Evolutionary conservation across 2,329 filamentous ascomycete genomes (phyloP).

Genomic region (Didymella segeticola): DNA sequence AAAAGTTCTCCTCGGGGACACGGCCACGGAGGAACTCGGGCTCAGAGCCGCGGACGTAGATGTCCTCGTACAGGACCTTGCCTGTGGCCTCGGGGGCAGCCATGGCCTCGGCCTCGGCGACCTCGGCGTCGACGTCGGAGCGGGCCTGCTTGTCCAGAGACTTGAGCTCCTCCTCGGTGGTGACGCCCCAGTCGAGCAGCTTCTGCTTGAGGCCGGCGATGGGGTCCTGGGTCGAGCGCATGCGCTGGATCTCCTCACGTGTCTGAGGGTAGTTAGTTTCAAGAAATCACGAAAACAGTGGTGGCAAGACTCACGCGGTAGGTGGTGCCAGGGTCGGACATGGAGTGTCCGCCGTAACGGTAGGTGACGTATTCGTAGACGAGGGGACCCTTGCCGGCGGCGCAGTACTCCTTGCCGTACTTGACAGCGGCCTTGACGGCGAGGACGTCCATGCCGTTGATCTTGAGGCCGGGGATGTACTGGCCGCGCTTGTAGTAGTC

Average conservation of each 20-base stretch:
- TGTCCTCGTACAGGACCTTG: conserved; percentile 93
- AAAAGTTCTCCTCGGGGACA: conserved; percentile 91
- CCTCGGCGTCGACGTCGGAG: conserved; percentile 84
- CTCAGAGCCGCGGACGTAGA: conserved; percentile 89
- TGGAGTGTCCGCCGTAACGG: conserved; percentile 98
- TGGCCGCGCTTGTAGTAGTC: conserved; percentile 99
- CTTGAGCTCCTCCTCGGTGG: conserved; percentile 95
- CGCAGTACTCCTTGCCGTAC: conserved; percentile 89
- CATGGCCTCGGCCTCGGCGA: conserved; percentile 90
- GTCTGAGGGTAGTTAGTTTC: conserved; percentile 58
- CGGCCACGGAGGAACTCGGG: conserved; percentile 87
- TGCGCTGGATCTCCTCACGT: conserved; percentile 98
- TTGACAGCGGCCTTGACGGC: conserved; percentile 95
- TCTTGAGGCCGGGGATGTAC: conserved; percentile 99
- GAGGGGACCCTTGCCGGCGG: conserved; percentile 84
- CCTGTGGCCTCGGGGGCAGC: conserved; percentile 75
- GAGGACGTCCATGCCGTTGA: conserved; percentile 99
- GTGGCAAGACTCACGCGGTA: conserved; percentile 68
- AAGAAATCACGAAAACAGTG: not conserved
- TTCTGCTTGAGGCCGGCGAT: conserved; percentile 98
- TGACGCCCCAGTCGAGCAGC: conserved; percentile 93
- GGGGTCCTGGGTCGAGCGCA: conserved; percentile 98
- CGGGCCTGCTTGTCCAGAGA: conserved; percentile 92
- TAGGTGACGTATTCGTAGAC: conserved; percentile 99
- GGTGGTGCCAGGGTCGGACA: conserved; percentile 99